Evolutionary conservation across 768 basidiomycete genomes (phyloP).

Genomic region (Naematelia encephala): DNA sequence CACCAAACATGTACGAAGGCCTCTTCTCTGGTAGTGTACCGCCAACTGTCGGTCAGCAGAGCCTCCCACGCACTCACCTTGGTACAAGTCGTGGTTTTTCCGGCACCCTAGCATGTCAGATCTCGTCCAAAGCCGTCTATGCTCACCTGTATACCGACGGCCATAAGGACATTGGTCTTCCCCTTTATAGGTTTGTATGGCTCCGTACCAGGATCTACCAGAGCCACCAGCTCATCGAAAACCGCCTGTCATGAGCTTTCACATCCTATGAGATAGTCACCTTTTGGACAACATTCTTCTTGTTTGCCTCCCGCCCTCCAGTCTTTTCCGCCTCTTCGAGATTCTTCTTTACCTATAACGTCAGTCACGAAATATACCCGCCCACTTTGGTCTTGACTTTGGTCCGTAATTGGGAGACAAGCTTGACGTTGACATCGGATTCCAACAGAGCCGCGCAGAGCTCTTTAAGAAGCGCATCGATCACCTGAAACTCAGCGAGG

Average conservation of each 20-base stretch:
- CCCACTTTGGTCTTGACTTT: constrained; percentile 88
- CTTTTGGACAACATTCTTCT: constrained; percentile 88
- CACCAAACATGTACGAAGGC: constrained; percentile 94
- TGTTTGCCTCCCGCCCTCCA: constrained; percentile 67
- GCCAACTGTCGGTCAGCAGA: constrained; percentile 59
- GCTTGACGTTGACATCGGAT: constrained; percentile 96
- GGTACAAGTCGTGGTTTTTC: constrained; percentile 98
- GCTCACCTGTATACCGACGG: constrained; percentile 85
- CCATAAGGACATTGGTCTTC: constrained; percentile 91
- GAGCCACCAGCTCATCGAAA: constrained; percentile 89
- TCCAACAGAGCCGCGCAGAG: constrained; percentile 90
- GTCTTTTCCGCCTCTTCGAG: constrained; percentile 66
- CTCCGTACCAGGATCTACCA: constrained; percentile 93
- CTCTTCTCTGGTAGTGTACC: constrained; percentile 93
- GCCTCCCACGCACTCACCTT: constrained; percentile 55
- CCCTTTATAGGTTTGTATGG: constrained; percentile 97
- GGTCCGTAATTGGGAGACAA: constrained; percentile 78
- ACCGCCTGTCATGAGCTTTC: constrained; percentile 63
- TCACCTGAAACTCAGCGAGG: constrained; percentile 56
- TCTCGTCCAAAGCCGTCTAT: neutral
- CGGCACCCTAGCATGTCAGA: constrained; percentile 69
- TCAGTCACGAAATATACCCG: constrained; percentile 42
- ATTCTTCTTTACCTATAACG: constrained; percentile 42
- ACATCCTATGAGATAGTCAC: constrained; percentile 51
- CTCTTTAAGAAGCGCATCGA: constrained; percentile 91